Conservation (phyloP, 2,329 filamentous ascomycete genomes). For the Bimuria novae-zelandiae region DNA sequence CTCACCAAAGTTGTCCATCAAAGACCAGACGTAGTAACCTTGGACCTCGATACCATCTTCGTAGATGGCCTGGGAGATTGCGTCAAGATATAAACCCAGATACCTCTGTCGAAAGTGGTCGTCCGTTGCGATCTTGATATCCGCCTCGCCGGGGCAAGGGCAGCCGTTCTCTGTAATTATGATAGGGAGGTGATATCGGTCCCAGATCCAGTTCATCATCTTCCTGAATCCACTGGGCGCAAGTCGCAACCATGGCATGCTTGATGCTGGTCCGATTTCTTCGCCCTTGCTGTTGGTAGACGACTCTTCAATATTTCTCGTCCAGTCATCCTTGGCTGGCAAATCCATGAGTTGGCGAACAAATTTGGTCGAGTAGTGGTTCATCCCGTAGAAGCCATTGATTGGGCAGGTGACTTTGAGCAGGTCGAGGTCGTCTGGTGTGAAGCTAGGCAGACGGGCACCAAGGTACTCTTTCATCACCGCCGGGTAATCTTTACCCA, state of each 20-base stretch:
- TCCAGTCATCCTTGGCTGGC: not conserved
- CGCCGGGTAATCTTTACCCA: slow-evolving; percentile 38
- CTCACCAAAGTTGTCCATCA: slow-evolving; percentile 6
- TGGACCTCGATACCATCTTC: not conserved
- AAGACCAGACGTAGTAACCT: not conserved
- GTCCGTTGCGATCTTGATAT: not conserved
- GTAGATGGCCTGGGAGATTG: not conserved
- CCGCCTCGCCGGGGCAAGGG: not conserved
- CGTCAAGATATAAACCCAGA: not conserved
- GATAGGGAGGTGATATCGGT: not conserved
- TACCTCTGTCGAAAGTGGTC: not conserved
- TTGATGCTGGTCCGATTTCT: not conserved
- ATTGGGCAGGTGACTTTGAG: slow-evolving; percentile 15
- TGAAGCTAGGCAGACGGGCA: slow-evolving; percentile 46
- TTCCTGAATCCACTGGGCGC: not conserved
- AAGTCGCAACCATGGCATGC: slow-evolving; percentile 23
- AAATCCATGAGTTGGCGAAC: not conserved
- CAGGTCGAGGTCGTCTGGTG: slow-evolving; percentile 45
- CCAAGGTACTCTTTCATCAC: slow-evolving; percentile 9
- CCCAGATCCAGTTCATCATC: not conserved
- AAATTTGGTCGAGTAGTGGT: slow-evolving; percentile 37
- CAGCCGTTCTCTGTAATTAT: not conserved
- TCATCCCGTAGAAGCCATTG: slow-evolving; percentile 47
- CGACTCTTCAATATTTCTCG: not conserved
- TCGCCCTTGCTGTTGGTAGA: not conserved